Evolutionary conservation across 805 yeast species (phyloP), one percentile per base, ranked within the genome.

Genomic region (Candida takata): DNA sequence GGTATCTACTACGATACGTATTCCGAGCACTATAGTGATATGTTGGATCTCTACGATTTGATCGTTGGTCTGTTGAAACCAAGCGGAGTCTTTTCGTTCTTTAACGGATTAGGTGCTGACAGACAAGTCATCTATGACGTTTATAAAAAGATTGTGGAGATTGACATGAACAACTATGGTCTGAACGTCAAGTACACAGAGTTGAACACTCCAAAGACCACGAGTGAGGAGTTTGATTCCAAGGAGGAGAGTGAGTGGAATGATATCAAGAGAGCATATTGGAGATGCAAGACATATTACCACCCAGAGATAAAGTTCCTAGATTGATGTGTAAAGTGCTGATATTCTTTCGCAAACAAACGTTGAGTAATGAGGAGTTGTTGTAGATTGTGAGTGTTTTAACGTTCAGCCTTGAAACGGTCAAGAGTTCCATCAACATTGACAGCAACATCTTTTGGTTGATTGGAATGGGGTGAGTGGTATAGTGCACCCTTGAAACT

Each of bases 1-100:
- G 97, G 97, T 4, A 83, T 90, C 24, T 88, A 88, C 59, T 88
- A 84, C 55, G 97, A 88, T 56, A 90, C 97, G 0, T 88, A 82
- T 57, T 83, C 95, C 44, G 97, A 88, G 55, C 94, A 85, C 55
- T 88, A 90, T 57, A 68, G 68, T 42, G 96, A 88, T 54, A 83
- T 88, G 92, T 65, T 86, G 31, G 90, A 84, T 34, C 65, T 90
- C 19, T 85, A 81, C 53, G 96, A 90, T 58, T 54, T 71, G 10
- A 69, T 84, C 5, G 94, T 86, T 14, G 97, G 95, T 0, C 62
- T 88, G 33, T 61, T 88, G 45, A 81, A 82, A 54, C 84, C 92
- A 7, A 72, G 74, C 24, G 97, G 97, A 8, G 71, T 77, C 1
- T 87, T 88, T 44, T 85, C 95, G 5, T 88, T 87, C 54, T 88